Evolutionary conservation across 2,329 filamentous ascomycete species (phyloP).

Genomic region (Aspergillus sp.): DNA sequence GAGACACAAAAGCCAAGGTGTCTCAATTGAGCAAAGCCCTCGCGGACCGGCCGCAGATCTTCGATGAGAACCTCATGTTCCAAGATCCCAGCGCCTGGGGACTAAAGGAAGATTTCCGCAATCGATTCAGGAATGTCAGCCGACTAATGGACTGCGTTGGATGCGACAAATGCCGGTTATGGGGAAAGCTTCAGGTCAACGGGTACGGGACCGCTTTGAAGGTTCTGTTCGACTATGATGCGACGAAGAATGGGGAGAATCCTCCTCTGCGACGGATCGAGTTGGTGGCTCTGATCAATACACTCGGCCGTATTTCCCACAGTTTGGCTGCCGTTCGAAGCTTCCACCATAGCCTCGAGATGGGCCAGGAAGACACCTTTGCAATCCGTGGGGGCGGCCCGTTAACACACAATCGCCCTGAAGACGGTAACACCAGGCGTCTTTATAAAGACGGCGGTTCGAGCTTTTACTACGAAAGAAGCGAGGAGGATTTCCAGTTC

Average conservation of each 20-base stretch:
- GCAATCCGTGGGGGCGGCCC: constrained; percentile 19
- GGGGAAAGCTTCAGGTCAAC: constrained; percentile 93
- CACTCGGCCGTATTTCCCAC: constrained; percentile 74
- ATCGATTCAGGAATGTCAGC: constrained; percentile 93
- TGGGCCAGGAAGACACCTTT: constrained; percentile 24
- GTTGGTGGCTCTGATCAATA: constrained; percentile 89
- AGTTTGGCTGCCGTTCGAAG: constrained; percentile 65
- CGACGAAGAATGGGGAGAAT: constrained; percentile 51
- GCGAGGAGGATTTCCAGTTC: constrained; percentile 31
- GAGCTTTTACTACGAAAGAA: constrained; percentile 29
- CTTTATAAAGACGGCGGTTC: constrained; percentile 26
- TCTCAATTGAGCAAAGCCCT: constrained; percentile 64
- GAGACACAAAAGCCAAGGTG: constrained; percentile 70
- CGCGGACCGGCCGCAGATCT: constrained; percentile 62
- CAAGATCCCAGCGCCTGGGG: constrained; percentile 55
- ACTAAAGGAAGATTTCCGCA: constrained; percentile 93
- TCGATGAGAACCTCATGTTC: constrained; percentile 95
- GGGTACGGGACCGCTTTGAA: constrained; percentile 94
- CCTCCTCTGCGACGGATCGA: constrained; percentile 78
- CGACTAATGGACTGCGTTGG: constrained; percentile 97
- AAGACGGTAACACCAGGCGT: constrained; percentile 7
- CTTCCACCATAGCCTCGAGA: constrained; percentile 51
- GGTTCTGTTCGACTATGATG: constrained; percentile 87
- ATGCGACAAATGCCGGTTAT: constrained; percentile 95
- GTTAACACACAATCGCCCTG: constrained; percentile 13